Conservation (phyloP, 2,329 filamentous ascomycete genomes). For the Sporothrix dimorphospora region DNA sequence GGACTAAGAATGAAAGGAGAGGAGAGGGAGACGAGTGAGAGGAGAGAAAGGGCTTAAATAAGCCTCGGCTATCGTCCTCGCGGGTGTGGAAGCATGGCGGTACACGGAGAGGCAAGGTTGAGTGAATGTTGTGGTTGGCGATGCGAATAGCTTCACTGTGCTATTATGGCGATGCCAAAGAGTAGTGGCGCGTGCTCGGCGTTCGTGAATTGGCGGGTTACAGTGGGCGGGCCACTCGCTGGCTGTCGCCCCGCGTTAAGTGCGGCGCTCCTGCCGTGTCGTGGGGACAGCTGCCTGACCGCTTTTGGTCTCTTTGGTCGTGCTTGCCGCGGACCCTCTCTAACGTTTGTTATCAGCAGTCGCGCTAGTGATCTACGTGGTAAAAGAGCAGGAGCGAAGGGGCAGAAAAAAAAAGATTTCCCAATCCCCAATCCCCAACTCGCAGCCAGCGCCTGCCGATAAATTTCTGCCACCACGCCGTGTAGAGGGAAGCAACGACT, state of each 20-base stretch:
- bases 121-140: not conserved
- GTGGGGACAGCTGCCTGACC: slow-evolving; percentile 19
- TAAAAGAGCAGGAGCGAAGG: slow-evolving; percentile 10
- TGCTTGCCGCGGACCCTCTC: not conserved
- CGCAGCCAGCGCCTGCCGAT: not conserved
- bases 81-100: not conserved
- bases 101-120: too few relatives aligned
- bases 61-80: not conserved
- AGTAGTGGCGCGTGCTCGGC: slow-evolving; percentile 13
- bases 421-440: not conserved
- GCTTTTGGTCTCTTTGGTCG: slow-evolving; percentile 13
- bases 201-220: not conserved
- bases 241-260: slow-evolving; percentile 1
- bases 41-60: not conserved
- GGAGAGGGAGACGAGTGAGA: too few relatives aligned
- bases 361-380: slow-evolving; percentile 14
- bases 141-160: not conserved
- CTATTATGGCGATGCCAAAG: not conserved
- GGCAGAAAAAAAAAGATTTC: slow-evolving; percentile 25
- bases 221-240: not conserved
- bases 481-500: slow-evolving; percentile 20
- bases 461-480: slow-evolving; percentile 28
- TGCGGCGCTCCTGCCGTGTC: not conserved
- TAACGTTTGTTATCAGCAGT: not conserved
- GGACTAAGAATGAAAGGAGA: not conserved